A percentile compares a stretch with the other conserved stretches of the same genome.
These are phyloP conservation scores for Acacia confusa DNA, from an alignment of 306 rosid genomes.

Conservation along the genomic window DNA sequence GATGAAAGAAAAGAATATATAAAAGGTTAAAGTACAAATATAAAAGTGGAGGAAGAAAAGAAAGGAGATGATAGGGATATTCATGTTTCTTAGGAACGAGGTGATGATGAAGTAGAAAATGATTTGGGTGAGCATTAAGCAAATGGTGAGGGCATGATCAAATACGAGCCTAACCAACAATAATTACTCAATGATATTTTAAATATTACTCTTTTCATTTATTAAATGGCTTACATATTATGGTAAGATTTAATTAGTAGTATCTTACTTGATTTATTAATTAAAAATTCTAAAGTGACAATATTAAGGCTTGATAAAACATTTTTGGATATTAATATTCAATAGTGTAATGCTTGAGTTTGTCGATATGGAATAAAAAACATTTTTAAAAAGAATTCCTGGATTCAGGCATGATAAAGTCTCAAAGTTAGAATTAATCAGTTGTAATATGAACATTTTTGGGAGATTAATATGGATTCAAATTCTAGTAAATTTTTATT, in stretches of 20 bases:
- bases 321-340: no score
- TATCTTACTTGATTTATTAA: no score
- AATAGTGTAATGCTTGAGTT: no score
- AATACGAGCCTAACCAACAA: background rate
- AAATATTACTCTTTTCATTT: no score
- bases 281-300: background rate
- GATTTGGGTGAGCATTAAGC: background rate
- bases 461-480: background rate
- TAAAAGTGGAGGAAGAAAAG: background rate
- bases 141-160: background rate
- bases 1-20: background rate
- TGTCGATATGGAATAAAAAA: no score
- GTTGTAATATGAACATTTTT: background rate
- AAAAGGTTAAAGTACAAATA: background rate
- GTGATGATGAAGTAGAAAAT: background rate
- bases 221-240: no score
- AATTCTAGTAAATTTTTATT: background rate
- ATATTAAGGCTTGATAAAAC: no score
- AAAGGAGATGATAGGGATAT: background rate
- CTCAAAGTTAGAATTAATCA: no score
- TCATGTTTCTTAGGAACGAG: background rate
- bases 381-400: no score
- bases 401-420: background rate
- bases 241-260: no score
- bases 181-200: background rate